Percentiles rank a stretch among this genome's conserved stretches.
Conservation (phyloP, 305 asterid species). For the Ajuga reptans region DNA sequence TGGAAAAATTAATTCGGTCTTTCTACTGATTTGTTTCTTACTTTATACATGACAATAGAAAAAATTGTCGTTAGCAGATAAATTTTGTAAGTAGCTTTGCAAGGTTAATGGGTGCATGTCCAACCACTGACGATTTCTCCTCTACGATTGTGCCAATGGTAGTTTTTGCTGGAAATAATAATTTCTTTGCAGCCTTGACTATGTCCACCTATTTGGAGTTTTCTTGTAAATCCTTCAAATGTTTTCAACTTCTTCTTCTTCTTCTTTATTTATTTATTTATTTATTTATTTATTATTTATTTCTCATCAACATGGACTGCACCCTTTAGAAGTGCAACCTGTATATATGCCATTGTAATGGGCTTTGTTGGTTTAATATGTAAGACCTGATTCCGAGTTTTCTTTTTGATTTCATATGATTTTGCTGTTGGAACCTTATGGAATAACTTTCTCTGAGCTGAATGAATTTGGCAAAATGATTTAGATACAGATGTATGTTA, state of each 20-base stretch:
- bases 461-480: background rate
- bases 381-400: background rate
- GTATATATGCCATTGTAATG: background rate
- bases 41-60: no score
- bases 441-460: background rate
- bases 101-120: background rate
- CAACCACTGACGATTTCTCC: background rate
- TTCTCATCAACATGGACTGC: background rate
- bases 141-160: background rate
- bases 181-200: background rate
- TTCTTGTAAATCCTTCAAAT: background rate
- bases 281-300: background rate
- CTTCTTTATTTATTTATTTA: no score
- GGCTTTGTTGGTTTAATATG: background rate
- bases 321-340: background rate
- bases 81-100: background rate
- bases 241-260: background rate
- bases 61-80: no score
- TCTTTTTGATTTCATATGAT: background rate
- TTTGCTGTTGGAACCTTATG: background rate
- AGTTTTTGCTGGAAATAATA: background rate
- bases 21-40: no score
- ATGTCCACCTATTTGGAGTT: background rate
- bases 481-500: background rate
- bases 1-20: no score